Base-by-base conservation (phyloP, 1,284 basidiomycete genomes). In the Inonotus obliquus region DNA sequence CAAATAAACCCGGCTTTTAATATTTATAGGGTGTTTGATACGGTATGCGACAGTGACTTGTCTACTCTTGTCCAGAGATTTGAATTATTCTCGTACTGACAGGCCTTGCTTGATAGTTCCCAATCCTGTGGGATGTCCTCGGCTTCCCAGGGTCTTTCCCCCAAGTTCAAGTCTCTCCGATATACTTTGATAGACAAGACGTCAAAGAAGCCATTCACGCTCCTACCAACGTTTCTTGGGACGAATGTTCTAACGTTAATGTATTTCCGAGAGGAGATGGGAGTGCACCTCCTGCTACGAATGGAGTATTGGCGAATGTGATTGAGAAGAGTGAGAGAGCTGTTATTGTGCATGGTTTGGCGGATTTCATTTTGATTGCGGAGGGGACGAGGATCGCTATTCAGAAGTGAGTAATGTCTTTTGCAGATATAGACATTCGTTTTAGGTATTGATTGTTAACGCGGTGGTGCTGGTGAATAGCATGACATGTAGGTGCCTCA, bases 131-230 rank as follows among this genome's bases (percentile, higher is more conserved):
- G 87, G 88, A 91, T 65, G 85, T 90, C 5, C 83, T 91, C 39
- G 89, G 87, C 17, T 88, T 87, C 76, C 88, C 89, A 81, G 87
- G 85, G 7, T 84, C 86, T 0, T 88, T 86, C 74, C 65, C 68
- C 2, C 75, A 89, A 51, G 69, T 79, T 54, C 75, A 79, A 61
- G 49, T 69, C 13, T 68, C 73, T 2, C 77, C 77, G 2, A 54
- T 80, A 49, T 92, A 91, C 75, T 92, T 92, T 69, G 79, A 89
- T 72, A 79, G 83, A 23, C 67, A 71, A 7, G 87, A 91, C 57
- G 89, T 92, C 60, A 90, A 91, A 72, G 66, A 71, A 45, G 87
- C 84, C 1, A 87, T 92, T 54, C 89, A 92, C 67, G 90, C 87
- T 0, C 89, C 90, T 0, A 37, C 75, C 13, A 71, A 84, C 64